Percentiles rank a stretch among this genome's conserved stretches.
These are phyloP conservation scores for Aspergillus asperescens DNA, from an alignment of 495 filamentous ascomycete species.

Conservation along the genomic window DNA sequence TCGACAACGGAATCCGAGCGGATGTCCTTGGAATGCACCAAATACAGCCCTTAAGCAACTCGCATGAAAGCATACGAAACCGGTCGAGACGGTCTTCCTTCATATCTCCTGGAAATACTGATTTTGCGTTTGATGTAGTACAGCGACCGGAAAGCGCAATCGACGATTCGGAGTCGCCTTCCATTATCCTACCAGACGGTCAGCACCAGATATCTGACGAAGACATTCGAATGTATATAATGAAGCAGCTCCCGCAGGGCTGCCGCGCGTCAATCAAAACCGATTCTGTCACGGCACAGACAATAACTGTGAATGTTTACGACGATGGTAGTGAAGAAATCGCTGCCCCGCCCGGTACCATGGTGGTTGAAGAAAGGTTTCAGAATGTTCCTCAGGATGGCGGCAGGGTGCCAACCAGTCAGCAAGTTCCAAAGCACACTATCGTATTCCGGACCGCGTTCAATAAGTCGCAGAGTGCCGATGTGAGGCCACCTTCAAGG, in stretches of 20 bases:
- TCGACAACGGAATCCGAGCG: constrained; percentile 56
- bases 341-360: constrained; percentile 58
- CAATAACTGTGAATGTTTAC: constrained; percentile 66
- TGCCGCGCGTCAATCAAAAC: constrained; percentile 59
- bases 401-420: constrained; percentile 11
- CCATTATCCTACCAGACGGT: constrained; percentile 29
- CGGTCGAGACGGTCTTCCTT: constrained; percentile 31
- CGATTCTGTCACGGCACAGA: constrained; percentile 58
- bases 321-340: constrained; percentile 56
- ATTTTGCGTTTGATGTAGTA: constrained; percentile 44
- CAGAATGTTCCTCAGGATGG: constrained; percentile 35
- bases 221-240: constrained; percentile 41
- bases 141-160: constrained; percentile 33
- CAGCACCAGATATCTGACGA: constrained; percentile 40
- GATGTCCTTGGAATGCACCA: constrained; percentile 50
- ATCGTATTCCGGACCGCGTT: constrained; percentile 44
- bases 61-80: constrained; percentile 15
- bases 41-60: constrained; percentile 22
- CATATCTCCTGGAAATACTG: constrained; percentile 35
- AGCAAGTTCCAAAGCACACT: constrained; percentile 35
- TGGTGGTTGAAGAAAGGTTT: constrained; percentile 56
- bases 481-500: constrained; percentile 27
- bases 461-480: constrained; percentile 38
- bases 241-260: constrained; percentile 41
- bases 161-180: constrained; percentile 18